Evolutionary conservation across 805 yeast genomes (phyloP).

Genomic region (Nakazawaea laoshanensis): DNA sequence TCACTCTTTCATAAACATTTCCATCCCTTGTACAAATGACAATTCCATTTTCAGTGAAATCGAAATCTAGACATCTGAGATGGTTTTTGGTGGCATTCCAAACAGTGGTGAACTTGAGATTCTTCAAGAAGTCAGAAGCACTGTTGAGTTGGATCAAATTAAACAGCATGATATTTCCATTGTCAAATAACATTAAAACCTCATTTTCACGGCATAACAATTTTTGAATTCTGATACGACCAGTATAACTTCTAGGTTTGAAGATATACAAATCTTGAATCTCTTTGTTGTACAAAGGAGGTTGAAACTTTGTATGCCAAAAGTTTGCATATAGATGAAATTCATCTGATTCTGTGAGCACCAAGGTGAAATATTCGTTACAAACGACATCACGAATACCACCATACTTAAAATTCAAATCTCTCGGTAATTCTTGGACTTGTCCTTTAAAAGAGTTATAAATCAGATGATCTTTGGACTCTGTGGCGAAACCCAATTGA

Average conservation of each 20-base stretch:
- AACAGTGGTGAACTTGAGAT: constrained; percentile 35
- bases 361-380: constrained; percentile 62
- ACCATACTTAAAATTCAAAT: constrained; percentile 34
- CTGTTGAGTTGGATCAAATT: constrained; percentile 13
- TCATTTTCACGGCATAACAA: constrained; percentile 27
- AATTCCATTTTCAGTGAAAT: constrained; percentile 58
- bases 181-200: constrained; percentile 43
- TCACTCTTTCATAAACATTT: constrained; percentile 43
- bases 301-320: constrained; percentile 41
- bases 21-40: constrained; percentile 66
- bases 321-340: constrained; percentile 54
- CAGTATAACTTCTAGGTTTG: constrained; percentile 42
- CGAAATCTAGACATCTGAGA: constrained; percentile 57
- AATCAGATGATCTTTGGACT: constrained; percentile 20
- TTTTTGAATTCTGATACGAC: constrained; percentile 23
- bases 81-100: constrained; percentile 60
- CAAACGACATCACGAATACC: constrained; percentile 49
- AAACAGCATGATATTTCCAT: constrained; percentile 45
- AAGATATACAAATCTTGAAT: constrained; percentile 40
- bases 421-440: constrained; percentile 29
- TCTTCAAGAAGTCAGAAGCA: constrained; percentile 29
- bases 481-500: constrained; percentile 55
- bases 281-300: constrained; percentile 21
- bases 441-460: constrained; percentile 25
- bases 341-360: constrained; percentile 48